A percentile compares a stretch with the other conserved stretches of the same genome.
phyloP scores from a whole-genome alignment of 2,329 filamentous ascomycete species.

The Rutstroemia sp. region DNA sequence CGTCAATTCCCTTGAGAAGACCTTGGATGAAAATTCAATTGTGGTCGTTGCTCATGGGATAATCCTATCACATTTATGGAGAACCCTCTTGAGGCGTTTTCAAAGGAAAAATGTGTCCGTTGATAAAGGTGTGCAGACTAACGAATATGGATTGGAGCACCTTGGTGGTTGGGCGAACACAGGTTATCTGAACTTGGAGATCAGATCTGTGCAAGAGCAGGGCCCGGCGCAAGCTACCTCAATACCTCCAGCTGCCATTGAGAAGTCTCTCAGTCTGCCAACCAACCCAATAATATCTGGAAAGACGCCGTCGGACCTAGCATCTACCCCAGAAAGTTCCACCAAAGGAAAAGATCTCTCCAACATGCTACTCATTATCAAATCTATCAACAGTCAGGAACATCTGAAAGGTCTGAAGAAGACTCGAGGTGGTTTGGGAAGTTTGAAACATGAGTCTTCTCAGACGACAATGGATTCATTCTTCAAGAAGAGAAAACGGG shows the following conservation, averaged over 20 bases:
- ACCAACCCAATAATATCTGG: neutral
- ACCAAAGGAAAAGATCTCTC: neutral
- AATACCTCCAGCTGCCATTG: neutral
- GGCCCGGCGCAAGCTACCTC: neutral
- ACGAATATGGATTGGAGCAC: constrained; percentile 34
- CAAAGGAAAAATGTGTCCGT: constrained; percentile 29
- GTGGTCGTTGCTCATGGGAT: constrained; percentile 79
- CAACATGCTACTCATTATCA: constrained; percentile 42
- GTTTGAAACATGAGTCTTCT: constrained; percentile 62
- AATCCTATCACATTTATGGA: constrained; percentile 64
- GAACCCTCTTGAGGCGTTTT: constrained; percentile 51
- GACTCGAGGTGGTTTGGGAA: constrained; percentile 77
- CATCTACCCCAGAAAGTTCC: neutral
- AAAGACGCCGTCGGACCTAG: neutral
- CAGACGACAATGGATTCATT: constrained; percentile 74
- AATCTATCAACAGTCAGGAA: constrained; percentile 58
- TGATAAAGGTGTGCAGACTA: constrained; percentile 34
- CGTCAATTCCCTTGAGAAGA: constrained; percentile 41
- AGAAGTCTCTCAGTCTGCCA: neutral
- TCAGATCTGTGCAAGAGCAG: constrained; percentile 12
- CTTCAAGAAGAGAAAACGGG: constrained; percentile 52
- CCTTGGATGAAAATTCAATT: constrained; percentile 36
- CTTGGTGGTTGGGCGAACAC: constrained; percentile 59
- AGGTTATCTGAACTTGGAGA: constrained; percentile 39
- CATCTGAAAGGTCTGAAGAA: constrained; percentile 71